Evolutionary conservation across 768 basidiomycete genomes (phyloP).

Genomic region (Mycena leptocephala): DNA sequence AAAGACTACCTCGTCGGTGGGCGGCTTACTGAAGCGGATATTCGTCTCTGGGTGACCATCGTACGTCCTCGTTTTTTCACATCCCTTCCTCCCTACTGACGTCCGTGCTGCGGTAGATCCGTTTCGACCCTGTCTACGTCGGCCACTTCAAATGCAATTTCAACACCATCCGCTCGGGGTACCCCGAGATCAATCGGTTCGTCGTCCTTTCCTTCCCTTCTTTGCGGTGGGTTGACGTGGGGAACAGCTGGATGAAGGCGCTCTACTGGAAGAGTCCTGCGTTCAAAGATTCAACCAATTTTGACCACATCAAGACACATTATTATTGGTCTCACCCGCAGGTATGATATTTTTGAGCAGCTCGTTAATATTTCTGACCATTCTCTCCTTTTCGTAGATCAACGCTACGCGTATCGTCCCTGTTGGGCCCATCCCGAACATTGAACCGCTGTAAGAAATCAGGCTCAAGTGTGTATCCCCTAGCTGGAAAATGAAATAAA

Average conservation of each 20-base stretch:
- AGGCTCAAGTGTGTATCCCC: not conserved
- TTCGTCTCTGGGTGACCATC: slow-evolving; percentile 94
- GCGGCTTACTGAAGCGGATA: slow-evolving; percentile 86
- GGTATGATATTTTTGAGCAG: not conserved
- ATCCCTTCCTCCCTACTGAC: not conserved
- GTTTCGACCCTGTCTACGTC: slow-evolving; percentile 93
- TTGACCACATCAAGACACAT: slow-evolving; percentile 89
- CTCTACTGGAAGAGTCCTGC: slow-evolving; percentile 94
- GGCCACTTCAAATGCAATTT: slow-evolving; percentile 97
- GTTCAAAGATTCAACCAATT: slow-evolving; percentile 91
- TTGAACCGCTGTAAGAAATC: slow-evolving; percentile 69
- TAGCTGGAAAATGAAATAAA: not conserved
- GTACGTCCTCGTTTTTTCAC: slow-evolving; percentile 61
- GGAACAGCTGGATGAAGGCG: slow-evolving; percentile 76
- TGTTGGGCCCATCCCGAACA: slow-evolving; percentile 78
- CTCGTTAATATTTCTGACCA: not conserved
- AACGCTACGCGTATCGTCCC: slow-evolving; percentile 88
- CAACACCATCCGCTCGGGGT: slow-evolving; percentile 87
- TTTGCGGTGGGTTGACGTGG: not conserved
- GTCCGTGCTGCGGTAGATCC: slow-evolving; percentile 63
- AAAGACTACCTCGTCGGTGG: slow-evolving; percentile 91
- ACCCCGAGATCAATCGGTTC: slow-evolving; percentile 84
- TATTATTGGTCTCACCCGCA: slow-evolving; percentile 77
- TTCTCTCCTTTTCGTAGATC: slow-evolving; percentile 62
- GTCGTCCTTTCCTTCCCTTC: slow-evolving; percentile 31